Evolutionary conservation across 2,329 filamentous ascomycete species (phyloP).

Genomic region (Grosmannia huntii): DNA sequence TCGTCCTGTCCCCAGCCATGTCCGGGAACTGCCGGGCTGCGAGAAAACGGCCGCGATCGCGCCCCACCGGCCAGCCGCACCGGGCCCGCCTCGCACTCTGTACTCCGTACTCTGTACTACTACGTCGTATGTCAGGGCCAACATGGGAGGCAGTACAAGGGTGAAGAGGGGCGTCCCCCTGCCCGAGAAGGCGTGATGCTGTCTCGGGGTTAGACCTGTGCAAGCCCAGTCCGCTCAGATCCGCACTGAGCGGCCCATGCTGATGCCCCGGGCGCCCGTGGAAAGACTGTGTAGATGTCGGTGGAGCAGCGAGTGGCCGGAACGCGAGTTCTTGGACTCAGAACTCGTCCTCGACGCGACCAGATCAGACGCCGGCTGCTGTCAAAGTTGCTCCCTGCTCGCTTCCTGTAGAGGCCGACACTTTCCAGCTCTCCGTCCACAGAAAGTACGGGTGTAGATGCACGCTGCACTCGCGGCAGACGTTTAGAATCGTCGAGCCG

Average conservation of each 20-base stretch:
- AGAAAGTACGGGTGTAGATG: constrained; percentile 44
- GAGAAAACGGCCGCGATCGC: neutral
- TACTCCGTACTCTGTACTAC: neutral
- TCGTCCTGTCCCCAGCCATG: no score
- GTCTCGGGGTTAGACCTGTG: neutral
- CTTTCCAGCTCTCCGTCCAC: constrained; percentile 38
- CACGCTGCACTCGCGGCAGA: constrained; percentile 47
- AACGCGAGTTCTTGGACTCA: no score
- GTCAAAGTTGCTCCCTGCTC: constrained; percentile 18
- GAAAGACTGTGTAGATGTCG: constrained; percentile 53
- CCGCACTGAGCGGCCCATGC: constrained; percentile 40
- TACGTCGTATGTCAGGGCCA: neutral
- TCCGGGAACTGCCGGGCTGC: neutral
- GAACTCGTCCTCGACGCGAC: constrained; percentile 47
- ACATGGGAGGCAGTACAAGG: neutral
- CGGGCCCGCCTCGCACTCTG: neutral
- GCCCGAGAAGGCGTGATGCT: neutral
- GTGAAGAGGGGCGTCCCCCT: neutral
- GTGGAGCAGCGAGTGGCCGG: constrained; percentile 61
- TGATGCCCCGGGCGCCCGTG: constrained; percentile 43
- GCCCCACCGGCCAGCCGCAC: neutral
- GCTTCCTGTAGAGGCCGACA: constrained; percentile 28
- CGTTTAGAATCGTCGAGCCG: constrained; percentile 49
- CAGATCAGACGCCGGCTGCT: constrained; percentile 59
- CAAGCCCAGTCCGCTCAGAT: constrained; percentile 38